Conservation (phyloP, 2,329 filamentous ascomycete species). For the Fusarium euwallaceae region DNA sequence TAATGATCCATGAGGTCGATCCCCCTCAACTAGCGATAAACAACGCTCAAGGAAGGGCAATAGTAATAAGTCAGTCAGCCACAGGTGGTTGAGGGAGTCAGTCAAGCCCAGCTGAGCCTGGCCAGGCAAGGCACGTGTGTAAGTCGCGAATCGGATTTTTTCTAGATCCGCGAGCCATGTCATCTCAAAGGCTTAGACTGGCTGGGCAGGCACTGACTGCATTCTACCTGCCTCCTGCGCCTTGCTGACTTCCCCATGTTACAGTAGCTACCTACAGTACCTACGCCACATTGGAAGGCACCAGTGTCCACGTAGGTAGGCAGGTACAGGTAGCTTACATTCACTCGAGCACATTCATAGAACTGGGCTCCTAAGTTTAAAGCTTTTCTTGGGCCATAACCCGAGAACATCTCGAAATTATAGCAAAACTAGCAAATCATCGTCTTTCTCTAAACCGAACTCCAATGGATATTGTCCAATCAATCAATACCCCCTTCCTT, state of each 20-base stretch:
- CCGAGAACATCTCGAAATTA: constrained; percentile 12
- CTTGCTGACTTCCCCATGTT: neutral
- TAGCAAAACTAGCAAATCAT: neutral
- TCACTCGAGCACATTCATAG: neutral
- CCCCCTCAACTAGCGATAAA: neutral
- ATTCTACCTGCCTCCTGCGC: neutral
- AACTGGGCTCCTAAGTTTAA: neutral
- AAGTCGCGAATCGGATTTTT: constrained; percentile 7
- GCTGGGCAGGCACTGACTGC: neutral
- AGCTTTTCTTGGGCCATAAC: neutral
- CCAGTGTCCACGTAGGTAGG: neutral
- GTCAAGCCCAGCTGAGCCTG: neutral
- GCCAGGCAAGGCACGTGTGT: neutral
- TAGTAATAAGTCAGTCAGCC: neutral
- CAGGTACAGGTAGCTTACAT: neutral
- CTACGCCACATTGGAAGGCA: neutral
- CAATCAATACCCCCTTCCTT: constrained; percentile 8
- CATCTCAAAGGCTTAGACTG: neutral
- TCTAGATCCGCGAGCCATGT: neutral
- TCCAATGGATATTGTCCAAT: constrained; percentile 29
- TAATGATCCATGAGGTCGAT: neutral
- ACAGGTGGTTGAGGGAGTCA: neutral
- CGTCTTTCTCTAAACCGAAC: constrained; percentile 14
- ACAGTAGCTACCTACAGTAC: neutral
- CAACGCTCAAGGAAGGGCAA: neutral